Conservation (phyloP, 768 basidiomycete species). For the Lepiota brunneoincarnata region DNA sequence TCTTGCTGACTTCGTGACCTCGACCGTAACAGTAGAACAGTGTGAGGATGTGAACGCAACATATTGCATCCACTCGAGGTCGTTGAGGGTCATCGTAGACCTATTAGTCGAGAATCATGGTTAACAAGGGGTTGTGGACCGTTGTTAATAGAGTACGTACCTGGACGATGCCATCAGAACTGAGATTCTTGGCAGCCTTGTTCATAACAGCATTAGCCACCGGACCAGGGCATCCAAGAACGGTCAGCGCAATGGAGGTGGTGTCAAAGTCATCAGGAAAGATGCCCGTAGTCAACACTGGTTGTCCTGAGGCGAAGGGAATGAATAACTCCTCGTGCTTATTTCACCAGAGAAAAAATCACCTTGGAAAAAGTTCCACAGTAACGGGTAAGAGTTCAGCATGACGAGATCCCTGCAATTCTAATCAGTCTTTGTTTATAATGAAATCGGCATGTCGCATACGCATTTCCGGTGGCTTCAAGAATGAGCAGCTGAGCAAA, state of each 20-base stretch:
- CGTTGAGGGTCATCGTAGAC: too few relatives aligned
- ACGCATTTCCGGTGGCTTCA: constrained; percentile 48
- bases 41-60: too few relatives aligned
- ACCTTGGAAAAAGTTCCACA: constrained; percentile 59
- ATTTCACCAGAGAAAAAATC: constrained; percentile 1
- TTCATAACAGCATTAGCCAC: constrained; percentile 46
- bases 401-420: constrained; percentile 39
- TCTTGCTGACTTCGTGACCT: too few relatives aligned
- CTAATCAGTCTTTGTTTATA: not conserved
- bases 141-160: constrained; percentile 23
- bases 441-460: constrained; percentile 10
- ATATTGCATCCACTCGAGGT: too few relatives aligned
- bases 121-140: too few relatives aligned
- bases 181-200: constrained; percentile 51
- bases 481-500: constrained; percentile 59
- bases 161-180: constrained; percentile 50
- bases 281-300: constrained; percentile 41
- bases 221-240: constrained; percentile 30
- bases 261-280: constrained; percentile 60
- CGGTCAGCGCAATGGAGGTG: constrained; percentile 50
- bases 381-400: constrained; percentile 36
- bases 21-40: too few relatives aligned
- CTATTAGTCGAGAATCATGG: too few relatives aligned
- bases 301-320: constrained; percentile 26
- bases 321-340: constrained; percentile 8